Evolutionary conservation across 352 stramenopile genomes (phyloP).

Genomic region (Pythium scleroteichum): DNA sequence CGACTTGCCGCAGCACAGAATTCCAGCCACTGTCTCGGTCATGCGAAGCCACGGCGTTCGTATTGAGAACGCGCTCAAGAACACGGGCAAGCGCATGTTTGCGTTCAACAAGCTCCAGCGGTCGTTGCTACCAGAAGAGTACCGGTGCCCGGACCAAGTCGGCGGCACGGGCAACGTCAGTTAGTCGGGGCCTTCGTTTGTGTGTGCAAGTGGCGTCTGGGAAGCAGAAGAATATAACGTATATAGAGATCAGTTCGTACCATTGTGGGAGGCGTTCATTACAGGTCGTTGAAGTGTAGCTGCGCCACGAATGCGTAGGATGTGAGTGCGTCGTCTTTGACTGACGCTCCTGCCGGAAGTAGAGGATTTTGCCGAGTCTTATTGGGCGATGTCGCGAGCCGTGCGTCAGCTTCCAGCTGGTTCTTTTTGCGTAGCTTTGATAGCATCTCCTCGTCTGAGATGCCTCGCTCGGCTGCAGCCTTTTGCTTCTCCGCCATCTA

Average conservation of each 20-base stretch:
- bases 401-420: slow-evolving; percentile 64
- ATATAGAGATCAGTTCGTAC: slow-evolving; percentile 16
- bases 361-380: slow-evolving; percentile 31
- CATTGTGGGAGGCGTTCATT: background rate
- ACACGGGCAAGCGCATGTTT: slow-evolving; percentile 87
- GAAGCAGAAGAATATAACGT: slow-evolving; percentile 8
- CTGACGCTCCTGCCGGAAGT: slow-evolving; percentile 33
- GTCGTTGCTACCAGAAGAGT: slow-evolving; percentile 85
- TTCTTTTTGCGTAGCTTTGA: slow-evolving; percentile 76
- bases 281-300: slow-evolving; percentile 65
- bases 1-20: slow-evolving; percentile 69
- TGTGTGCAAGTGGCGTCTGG: slow-evolving; percentile 7
- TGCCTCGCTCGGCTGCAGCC: slow-evolving; percentile 72
- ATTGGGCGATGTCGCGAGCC: slow-evolving; percentile 66
- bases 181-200: slow-evolving; percentile 27
- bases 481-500: slow-evolving; percentile 77
- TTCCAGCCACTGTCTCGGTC: slow-evolving; percentile 79
- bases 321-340: slow-evolving; percentile 43
- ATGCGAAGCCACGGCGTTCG: slow-evolving; percentile 88
- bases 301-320: slow-evolving; percentile 75
- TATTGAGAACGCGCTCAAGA: slow-evolving; percentile 90
- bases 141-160: slow-evolving; percentile 83
- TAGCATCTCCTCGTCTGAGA: slow-evolving; percentile 84
- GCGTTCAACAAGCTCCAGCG: slow-evolving; percentile 90
- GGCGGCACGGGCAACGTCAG: slow-evolving; percentile 85